Evolutionary conservation across 169 alveolate genomes (phyloP).

Genomic region (Eimeria maxima): DNA sequence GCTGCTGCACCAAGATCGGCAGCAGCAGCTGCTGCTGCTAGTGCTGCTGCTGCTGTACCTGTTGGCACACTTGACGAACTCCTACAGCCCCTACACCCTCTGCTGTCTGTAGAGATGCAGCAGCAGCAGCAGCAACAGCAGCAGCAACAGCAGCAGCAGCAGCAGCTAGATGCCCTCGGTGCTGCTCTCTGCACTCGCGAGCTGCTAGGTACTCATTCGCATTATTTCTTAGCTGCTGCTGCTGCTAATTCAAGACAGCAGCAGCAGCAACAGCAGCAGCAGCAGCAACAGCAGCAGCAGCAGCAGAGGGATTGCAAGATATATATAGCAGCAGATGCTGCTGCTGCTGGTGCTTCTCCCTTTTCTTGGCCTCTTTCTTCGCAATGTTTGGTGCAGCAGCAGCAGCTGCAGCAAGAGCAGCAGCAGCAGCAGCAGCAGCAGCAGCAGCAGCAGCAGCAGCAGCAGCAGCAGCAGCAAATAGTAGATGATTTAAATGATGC

Average conservation of each 20-base stretch:
- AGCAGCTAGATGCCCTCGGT: constrained; percentile 11
- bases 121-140: not conserved
- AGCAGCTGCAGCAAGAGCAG: no score
- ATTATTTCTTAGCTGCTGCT: constrained; percentile 13
- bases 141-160: not conserved
- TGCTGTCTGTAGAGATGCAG: constrained; percentile 1
- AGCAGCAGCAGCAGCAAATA: not conserved
- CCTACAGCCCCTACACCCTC: constrained; percentile 28
- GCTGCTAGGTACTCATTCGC: constrained; percentile 13
- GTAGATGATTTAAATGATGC: no score
- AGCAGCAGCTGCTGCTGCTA: constrained; percentile 43
- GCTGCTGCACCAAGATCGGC: constrained; percentile 53
- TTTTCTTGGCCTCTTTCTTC: not conserved
- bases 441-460: not conserved
- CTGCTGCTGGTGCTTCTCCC: not conserved
- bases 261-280: constrained; percentile 52
- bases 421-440: no score
- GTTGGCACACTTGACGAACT: not conserved
- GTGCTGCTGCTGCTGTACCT: constrained; percentile 30
- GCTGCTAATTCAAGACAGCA: not conserved
- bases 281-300: no score
- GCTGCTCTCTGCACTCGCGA: constrained; percentile 49
- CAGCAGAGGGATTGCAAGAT: no score
- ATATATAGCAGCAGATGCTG: constrained; percentile 22
- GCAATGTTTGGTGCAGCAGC: not conserved